Evolutionary conservation across 306 rosid genomes (phyloP), one percentile per base, ranked within the genome.

Genomic region (Rosa rugosa): DNA sequence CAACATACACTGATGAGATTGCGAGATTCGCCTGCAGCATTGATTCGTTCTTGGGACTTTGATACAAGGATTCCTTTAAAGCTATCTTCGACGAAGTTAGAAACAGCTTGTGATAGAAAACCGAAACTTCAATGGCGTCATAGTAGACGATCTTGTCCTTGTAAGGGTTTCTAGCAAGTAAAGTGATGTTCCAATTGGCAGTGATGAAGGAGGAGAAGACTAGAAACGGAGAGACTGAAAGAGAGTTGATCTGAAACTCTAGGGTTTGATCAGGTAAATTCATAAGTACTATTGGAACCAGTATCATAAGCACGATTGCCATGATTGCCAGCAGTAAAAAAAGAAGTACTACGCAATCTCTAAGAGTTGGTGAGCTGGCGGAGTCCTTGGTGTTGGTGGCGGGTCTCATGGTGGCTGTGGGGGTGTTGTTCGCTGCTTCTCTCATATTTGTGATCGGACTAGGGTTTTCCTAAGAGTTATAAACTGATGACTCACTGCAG

Each of bases 131-230:
- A 64, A 64, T 8, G 22, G 44, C 45, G 44, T 64, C 69, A 16
- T 64, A 34, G 69, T 64, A 34, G 70, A 65, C 70, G 46, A 64
- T 36, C 23, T 65, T 65, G 22, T 65, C 45, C 23, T 36, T 17
- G 5, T 5, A 36, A 65, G 70, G 70, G 45, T 65, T 65, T 36
- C 23, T 65, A 36, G 70, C 23, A 5, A 5, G 70, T 18, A 65
- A 16, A 36, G 23, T 65, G 45, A 65, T 36, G 22, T 65, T 36
- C 70, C 70, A 65, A 36, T 18, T 65, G 8, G 70, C 70, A 65
- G 70, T 34, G 70, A 65, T 65, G 45, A 23, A 65, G 70, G 70
- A 65, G 45, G 70, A 17, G 70, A 12, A 36, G 46, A 65, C 45
- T 17, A 65, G 22, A 14, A 65, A 65, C 6, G 45, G 70, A 65